phyloP scores from a whole-genome alignment of 768 basidiomycete genomes.

The Hygrophoropsis aurantiaca region DNA sequence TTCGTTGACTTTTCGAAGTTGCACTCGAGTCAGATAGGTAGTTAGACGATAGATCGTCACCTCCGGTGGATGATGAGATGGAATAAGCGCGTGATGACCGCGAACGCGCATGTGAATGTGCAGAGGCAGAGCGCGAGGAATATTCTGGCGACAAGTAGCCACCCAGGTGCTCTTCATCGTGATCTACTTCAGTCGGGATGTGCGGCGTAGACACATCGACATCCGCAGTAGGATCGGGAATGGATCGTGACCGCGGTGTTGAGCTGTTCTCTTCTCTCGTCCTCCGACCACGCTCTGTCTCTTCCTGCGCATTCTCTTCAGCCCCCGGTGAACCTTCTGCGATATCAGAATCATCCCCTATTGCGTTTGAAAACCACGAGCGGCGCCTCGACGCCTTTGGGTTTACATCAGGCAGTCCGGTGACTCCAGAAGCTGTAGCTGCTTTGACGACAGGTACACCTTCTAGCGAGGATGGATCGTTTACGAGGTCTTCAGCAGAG shows the following conservation, averaged over 20 bases:
- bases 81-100: constrained; percentile 36
- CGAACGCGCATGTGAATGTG: constrained; percentile 35
- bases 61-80: constrained; percentile 32
- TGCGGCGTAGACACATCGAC: constrained; percentile 1
- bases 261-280: constrained; percentile 26
- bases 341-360: constrained; percentile 35
- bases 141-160: constrained; percentile 15
- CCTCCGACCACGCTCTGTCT: constrained; percentile 22
- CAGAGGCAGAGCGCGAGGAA: constrained; percentile 43
- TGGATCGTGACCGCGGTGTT: constrained; percentile 33
- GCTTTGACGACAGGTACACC: constrained; percentile 20
- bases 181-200: constrained; percentile 12
- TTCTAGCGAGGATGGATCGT: constrained; percentile 24
- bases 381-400: constrained; percentile 39
- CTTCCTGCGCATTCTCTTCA: constrained; percentile 17
- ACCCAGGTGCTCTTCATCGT: constrained; percentile 16
- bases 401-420: constrained; percentile 15
- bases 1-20: constrained; percentile 36
- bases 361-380: constrained; percentile 57
- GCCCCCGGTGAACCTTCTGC: constrained; percentile 19
- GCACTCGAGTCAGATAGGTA: constrained; percentile 33
- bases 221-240: constrained; percentile 17
- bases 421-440: constrained; percentile 15
- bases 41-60: constrained; percentile 25
- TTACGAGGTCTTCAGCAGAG: constrained; percentile 27